Conservation (phyloP, 495 filamentous ascomycete species). For the Lepidopterella palustris region DNA sequence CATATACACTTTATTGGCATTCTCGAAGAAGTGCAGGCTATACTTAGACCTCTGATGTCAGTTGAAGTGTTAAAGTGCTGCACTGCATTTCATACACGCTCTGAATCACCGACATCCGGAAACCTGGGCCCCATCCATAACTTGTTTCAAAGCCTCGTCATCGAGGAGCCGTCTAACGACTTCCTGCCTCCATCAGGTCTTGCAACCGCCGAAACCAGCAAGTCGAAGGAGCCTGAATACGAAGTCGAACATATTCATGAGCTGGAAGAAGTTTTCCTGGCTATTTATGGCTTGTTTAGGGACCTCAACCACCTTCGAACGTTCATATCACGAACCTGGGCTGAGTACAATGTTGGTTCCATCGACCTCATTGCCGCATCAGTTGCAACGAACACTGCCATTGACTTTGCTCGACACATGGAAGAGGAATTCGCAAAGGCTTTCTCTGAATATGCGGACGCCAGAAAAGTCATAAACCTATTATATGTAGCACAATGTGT, state of each 20-base stretch:
- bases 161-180: constrained; percentile 38
- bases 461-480: constrained; percentile 7
- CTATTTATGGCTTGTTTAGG: constrained; percentile 18
- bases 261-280: constrained; percentile 28
- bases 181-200: constrained; percentile 35
- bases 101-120: neutral
- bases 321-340: constrained; percentile 19
- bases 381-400: constrained; percentile 39
- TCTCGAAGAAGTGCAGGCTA: constrained; percentile 31
- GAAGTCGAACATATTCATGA: constrained; percentile 33
- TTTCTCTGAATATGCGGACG: constrained; percentile 28
- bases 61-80: neutral
- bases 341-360: constrained; percentile 24
- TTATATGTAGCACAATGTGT: neutral
- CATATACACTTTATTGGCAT: constrained; percentile 38
- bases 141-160: constrained; percentile 30
- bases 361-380: constrained; percentile 37
- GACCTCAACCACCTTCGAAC: constrained; percentile 24
- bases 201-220: constrained; percentile 9
- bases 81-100: neutral
- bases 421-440: constrained; percentile 35
- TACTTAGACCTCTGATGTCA: constrained; percentile 25
- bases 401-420: constrained; percentile 36
- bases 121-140: constrained; percentile 16
- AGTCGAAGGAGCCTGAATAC: constrained; percentile 22